Base-by-base conservation (phyloP, 306 rosid genomes). In the Malus asiatica region DNA sequence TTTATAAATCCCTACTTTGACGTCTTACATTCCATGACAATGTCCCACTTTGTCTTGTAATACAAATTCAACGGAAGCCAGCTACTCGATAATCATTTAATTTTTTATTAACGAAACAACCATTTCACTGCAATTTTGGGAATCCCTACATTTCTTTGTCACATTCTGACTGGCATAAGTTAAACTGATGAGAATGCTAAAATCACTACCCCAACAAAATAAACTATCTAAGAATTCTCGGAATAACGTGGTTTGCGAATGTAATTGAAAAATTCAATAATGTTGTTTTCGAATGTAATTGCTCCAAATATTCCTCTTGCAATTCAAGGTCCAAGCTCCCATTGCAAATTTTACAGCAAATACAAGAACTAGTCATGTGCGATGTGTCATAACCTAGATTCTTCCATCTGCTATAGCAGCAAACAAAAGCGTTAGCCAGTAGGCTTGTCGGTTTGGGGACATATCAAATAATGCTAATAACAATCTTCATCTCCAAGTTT, bases 401-500 rank as follows among this genome's bases (percentile, higher is more conserved):
- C 68, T 18, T 32, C 42, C 44, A 32, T 64, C 15, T 64, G 23
- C 20, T 16, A 13, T 61, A 61, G 45, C 68, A 22, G 38, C 38
- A 3, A 60, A 14, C 45, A 58, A 22, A 53, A 58, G 62, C 62
- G 25, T 58, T 3, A 58, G 62, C 3, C 27, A 58, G 29, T 20
- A 58, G 62, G n/a, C 62, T 58, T 57, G n/a, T 58, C 27, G 13
- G 62, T 58, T 58, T 58, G 1, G 18, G 35, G 66, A 4, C 13
- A 58, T 22, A 58, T 58, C 63, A 11, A 61, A 61, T 55, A 45
- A 44, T 58, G 63, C 30, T 58, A 58, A 23, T 3, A 58, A 55
- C 8, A 22, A 22, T 25, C 68, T 20, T 59, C 57, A 74, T 19
- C 20, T 59, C 23, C 59, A 77, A 77, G 80, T 69, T 44, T 77